A percentile compares a stretch with the other conserved stretches of the same genome.
These are phyloP conservation scores for Myochromella boudieri DNA, from an alignment of 768 basidiomycete genomes.

Conservation along the genomic window DNA sequence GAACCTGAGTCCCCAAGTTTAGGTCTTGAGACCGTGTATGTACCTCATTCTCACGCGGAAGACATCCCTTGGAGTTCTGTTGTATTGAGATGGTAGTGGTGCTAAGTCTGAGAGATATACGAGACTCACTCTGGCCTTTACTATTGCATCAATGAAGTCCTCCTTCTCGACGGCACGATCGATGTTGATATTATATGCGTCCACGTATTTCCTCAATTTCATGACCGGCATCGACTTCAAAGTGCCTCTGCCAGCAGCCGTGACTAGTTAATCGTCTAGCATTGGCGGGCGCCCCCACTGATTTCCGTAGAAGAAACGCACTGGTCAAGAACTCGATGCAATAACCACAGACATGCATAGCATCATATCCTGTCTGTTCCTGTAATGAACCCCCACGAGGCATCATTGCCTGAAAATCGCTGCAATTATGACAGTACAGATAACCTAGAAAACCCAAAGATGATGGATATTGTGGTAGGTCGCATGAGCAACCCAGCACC, in stretches of 20 bases:
- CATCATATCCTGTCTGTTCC: constrained; percentile 63
- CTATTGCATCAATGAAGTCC: constrained; percentile 67
- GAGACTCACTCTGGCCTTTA: constrained; percentile 49
- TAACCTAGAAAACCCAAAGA: constrained; percentile 47
- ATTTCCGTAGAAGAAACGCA: constrained; percentile 32
- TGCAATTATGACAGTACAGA: constrained; percentile 69
- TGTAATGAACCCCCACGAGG: constrained; percentile 56
- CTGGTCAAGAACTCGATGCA: constrained; percentile 72
- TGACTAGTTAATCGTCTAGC: constrained; percentile 45
- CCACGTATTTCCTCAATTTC: constrained; percentile 68
- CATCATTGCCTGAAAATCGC: constrained; percentile 77
- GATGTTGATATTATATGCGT: constrained; percentile 65
- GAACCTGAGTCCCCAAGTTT: no score
- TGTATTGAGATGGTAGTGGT: background rate
- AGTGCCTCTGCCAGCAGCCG: constrained; percentile 59
- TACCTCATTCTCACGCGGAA: constrained; percentile 61
- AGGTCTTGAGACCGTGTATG: no score
- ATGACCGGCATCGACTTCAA: constrained; percentile 56
- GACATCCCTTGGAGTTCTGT: constrained; percentile 62
- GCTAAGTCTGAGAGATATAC: background rate
- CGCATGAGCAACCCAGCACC: constrained; percentile 20
- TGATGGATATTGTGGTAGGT: constrained; percentile 4
- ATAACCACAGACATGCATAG: constrained; percentile 65
- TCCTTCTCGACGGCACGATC: constrained; percentile 73
- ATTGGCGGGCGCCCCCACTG: constrained; percentile 5